Conservation (phyloP, 2,329 filamentous ascomycete species). For the Thielaviopsis euricoi region DNA sequence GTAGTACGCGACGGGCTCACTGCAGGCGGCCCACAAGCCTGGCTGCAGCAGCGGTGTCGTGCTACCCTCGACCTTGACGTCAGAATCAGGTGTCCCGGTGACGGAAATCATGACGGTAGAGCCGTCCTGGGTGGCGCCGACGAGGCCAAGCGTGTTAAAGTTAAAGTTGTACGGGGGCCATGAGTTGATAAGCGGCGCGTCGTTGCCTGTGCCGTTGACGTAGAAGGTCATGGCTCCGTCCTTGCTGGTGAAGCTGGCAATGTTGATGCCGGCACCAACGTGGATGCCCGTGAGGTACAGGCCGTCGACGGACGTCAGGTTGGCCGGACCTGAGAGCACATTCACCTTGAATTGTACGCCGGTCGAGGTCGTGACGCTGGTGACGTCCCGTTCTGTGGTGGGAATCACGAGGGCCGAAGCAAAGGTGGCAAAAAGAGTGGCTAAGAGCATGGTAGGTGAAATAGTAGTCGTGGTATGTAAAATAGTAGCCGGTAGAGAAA, state of each 20-base stretch:
- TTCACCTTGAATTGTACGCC: constrained; percentile 27
- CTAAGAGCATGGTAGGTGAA: constrained; percentile 4
- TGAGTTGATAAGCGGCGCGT: constrained; percentile 25
- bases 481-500: neutral
- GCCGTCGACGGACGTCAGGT: constrained; percentile 25
- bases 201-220: constrained; percentile 28
- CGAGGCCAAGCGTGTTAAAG: constrained; percentile 18
- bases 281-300: constrained; percentile 26
- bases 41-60: constrained; percentile 19
- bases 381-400: constrained; percentile 13
- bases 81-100: constrained; percentile 18
- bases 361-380: constrained; percentile 19
- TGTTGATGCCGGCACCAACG: constrained; percentile 23
- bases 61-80: constrained; percentile 21
- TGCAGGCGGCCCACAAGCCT: constrained; percentile 27
- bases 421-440: constrained; percentile 1
- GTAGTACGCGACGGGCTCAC: constrained; percentile 26
- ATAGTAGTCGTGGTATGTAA: neutral
- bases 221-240: constrained; percentile 24
- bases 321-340: constrained; percentile 16
- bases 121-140: constrained; percentile 16
- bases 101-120: constrained; percentile 19
- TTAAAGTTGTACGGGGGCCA: constrained; percentile 23
- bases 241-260: neutral
- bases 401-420: constrained; percentile 11